phyloP scores from a whole-genome alignment of 2,329 filamentous ascomycete genomes.

The Chrysosphaeria jannelii region DNA sequence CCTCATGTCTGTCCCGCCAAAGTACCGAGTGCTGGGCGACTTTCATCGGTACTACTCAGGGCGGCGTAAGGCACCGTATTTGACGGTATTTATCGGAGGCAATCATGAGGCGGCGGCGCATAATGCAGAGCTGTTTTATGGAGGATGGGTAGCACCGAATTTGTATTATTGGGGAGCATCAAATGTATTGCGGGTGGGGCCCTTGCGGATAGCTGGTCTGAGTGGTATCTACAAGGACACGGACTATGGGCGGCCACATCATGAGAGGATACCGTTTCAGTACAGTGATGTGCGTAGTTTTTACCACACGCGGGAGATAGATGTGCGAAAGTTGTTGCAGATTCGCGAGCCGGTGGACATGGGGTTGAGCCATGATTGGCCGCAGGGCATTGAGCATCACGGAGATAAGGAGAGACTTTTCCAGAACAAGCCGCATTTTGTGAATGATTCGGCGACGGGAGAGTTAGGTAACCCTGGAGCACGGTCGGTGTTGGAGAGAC shows the following conservation, averaged over 20 bases:
- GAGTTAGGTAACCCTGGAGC: slow-evolving; percentile 57
- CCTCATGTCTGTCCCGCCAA: slow-evolving; percentile 66
- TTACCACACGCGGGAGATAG: slow-evolving; percentile 72
- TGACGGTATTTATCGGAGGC: slow-evolving; percentile 76
- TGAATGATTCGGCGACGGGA: slow-evolving; percentile 43
- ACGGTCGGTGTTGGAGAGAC: slow-evolving; percentile 45
- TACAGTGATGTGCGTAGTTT: slow-evolving; percentile 46
- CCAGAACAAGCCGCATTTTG: slow-evolving; percentile 41
- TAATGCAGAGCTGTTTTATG: slow-evolving; percentile 78
- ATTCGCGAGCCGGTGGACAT: slow-evolving; percentile 71
- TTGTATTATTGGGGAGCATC: slow-evolving; percentile 94
- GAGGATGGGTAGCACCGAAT: slow-evolving; percentile 86
- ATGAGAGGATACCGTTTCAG: slow-evolving; percentile 65
- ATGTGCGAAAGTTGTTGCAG: slow-evolving; percentile 68
- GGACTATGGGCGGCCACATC: slow-evolving; percentile 59
- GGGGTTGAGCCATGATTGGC: slow-evolving; percentile 90
- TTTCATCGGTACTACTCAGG: slow-evolving; percentile 90
- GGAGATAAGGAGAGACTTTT: slow-evolving; percentile 44
- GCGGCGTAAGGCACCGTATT: slow-evolving; percentile 42
- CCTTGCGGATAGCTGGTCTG: slow-evolving; percentile 62
- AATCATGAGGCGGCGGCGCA: slow-evolving; percentile 89
- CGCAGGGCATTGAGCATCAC: slow-evolving; percentile 47
- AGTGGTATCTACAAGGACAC: slow-evolving; percentile 88
- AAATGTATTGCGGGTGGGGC: slow-evolving; percentile 60
- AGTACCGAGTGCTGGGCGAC: slow-evolving; percentile 69